phyloP scores from a whole-genome alignment of 768 basidiomycete genomes.

The Termitomyces sp. region DNA sequence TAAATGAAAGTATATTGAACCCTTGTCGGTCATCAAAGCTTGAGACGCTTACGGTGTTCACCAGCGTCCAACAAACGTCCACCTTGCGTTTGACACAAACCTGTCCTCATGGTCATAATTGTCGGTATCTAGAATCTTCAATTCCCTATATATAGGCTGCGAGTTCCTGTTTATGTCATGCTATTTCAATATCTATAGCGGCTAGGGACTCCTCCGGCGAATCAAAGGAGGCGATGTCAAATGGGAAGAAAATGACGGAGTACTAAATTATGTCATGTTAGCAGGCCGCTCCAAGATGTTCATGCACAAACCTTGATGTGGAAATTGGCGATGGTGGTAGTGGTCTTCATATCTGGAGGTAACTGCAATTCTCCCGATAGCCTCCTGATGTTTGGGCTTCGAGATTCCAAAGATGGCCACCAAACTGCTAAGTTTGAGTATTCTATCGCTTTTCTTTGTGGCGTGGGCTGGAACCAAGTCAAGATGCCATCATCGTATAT shows the following conservation, averaged over 20 bases:
- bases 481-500: constrained; percentile 12
- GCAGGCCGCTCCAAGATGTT: neutral
- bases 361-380: constrained; percentile 34
- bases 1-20: no score
- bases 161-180: constrained; percentile 17
- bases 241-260: constrained; percentile 30
- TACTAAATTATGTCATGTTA: constrained; percentile 21
- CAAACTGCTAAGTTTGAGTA: constrained; percentile 25
- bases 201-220: constrained; percentile 19
- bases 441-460: constrained; percentile 22
- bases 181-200: constrained; percentile 26
- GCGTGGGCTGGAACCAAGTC: neutral
- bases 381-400: constrained; percentile 9
- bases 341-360: constrained; percentile 26
- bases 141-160: neutral
- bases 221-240: constrained; percentile 25
- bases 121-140: neutral
- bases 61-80: no score
- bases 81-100: neutral
- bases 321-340: constrained; percentile 32
- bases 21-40: no score
- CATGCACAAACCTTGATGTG: constrained; percentile 25
- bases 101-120: neutral
- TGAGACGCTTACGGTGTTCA: no score
- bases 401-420: constrained; percentile 22